phyloP scores from a whole-genome alignment of 805 yeast species.

The Zygotorulaspora florentina region DNA sequence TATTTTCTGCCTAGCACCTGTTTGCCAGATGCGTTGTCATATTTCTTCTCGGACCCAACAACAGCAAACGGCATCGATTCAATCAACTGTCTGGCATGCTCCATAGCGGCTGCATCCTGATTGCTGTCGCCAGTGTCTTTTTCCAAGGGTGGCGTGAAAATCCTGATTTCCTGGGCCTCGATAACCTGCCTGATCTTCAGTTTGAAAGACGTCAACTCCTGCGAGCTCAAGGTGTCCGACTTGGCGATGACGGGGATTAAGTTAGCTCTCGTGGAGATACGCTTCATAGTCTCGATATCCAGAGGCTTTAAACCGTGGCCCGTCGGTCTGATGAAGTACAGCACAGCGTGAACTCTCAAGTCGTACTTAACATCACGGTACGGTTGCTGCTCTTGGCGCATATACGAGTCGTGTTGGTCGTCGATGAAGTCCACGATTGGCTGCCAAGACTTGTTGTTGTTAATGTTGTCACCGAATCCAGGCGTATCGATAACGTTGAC shows the following conservation, averaged over 20 bases:
- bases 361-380: slow-evolving; percentile 61
- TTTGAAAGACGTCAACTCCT: slow-evolving; percentile 66
- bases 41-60: slow-evolving; percentile 70
- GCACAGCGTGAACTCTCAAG: slow-evolving; percentile 83
- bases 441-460: slow-evolving; percentile 81
- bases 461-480: slow-evolving; percentile 88
- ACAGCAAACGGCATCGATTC: slow-evolving; percentile 86
- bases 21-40: slow-evolving; percentile 58
- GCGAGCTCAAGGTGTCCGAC: slow-evolving; percentile 75
- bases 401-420: slow-evolving; percentile 81
- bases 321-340: slow-evolving; percentile 87
- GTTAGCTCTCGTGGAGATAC: slow-evolving; percentile 73
- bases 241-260: slow-evolving; percentile 87
- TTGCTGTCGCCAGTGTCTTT: slow-evolving; percentile 11
- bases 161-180: slow-evolving; percentile 76
- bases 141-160: slow-evolving; percentile 81
- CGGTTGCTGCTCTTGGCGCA: slow-evolving; percentile 95
- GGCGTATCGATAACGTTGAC: slow-evolving; percentile 88
- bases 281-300: slow-evolving; percentile 86
- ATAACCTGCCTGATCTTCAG: slow-evolving; percentile 75
- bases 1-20: slow-evolving; percentile 75
- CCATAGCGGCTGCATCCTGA: slow-evolving; percentile 65
- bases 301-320: slow-evolving; percentile 84
- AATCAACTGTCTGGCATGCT: slow-evolving; percentile 73
- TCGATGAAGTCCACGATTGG: slow-evolving; percentile 85